A percentile compares a stretch with the other conserved stretches of the same genome.
Conservation (phyloP, 331 rosid genomes). For the Malus hybrid region DNA sequence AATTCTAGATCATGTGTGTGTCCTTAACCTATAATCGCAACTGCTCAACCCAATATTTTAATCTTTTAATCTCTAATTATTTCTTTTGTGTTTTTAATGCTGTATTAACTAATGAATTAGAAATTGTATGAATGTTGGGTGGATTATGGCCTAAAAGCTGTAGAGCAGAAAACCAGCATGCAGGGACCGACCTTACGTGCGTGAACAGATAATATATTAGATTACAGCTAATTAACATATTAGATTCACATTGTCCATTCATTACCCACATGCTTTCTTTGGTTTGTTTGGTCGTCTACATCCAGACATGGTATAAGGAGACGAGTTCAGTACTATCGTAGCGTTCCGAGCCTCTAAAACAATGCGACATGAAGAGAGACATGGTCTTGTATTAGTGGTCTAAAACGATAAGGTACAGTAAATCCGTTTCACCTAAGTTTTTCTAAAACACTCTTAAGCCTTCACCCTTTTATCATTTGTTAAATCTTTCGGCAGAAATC, state of each 20-base stretch:
- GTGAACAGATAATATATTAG: background rate
- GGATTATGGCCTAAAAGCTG: background rate
- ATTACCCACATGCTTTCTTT: background rate
- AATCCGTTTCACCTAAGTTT: too few species aligned
- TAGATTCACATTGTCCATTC: background rate
- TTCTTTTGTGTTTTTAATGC: background rate
- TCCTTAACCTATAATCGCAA: background rate
- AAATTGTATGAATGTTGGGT: background rate
- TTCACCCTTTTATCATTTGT: too few species aligned
- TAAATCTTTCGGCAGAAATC: too few species aligned
- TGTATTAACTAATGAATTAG: background rate
- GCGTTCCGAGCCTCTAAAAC: too few species aligned
- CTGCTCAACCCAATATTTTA: constrained; percentile 2
- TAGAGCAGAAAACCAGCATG: background rate
- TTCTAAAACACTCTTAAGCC: too few species aligned
- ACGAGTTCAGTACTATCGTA: too few species aligned
- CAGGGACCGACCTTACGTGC: background rate
- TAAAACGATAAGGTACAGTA: too few species aligned
- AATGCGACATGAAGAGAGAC: too few species aligned
- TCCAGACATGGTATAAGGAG: background rate
- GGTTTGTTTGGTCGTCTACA: background rate
- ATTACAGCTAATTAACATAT: background rate
- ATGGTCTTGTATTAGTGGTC: background rate
- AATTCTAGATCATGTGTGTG: background rate
- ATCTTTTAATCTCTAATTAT: background rate